Percentiles rank a stretch among this genome's conserved stretches.
Conservation (phyloP, 306 rosid genomes). For the Hylodesmum podocarpum region DNA sequence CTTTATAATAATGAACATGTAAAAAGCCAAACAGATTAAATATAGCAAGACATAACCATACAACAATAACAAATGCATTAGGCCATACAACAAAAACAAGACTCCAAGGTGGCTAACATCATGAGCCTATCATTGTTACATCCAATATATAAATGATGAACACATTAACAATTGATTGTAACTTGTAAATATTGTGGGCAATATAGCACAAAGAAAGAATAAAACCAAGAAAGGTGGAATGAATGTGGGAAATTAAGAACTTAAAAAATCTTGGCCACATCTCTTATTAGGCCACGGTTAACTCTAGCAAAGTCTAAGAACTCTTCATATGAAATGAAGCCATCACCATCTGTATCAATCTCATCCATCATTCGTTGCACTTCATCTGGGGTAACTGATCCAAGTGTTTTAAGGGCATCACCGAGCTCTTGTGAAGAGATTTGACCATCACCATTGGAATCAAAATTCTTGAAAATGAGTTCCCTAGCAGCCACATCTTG, state of each 20-base stretch:
- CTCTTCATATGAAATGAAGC: constrained; percentile 65
- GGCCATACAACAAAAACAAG: neutral
- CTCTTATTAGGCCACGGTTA: constrained; percentile 62
- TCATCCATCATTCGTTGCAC: constrained; percentile 68
- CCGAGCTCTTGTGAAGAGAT: constrained; percentile 74
- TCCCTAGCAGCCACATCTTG: constrained; percentile 53
- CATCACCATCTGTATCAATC: constrained; percentile 68
- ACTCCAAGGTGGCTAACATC: constrained; percentile 1
- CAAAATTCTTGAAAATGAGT: constrained; percentile 66
- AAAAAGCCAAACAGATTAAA: neutral
- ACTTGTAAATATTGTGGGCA: neutral
- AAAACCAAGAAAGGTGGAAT: neutral
- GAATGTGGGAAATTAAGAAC: neutral
- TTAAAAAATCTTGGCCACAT: constrained; percentile 71
- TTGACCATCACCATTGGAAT: constrained; percentile 64
- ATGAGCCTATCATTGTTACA: constrained; percentile 4
- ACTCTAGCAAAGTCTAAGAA: constrained; percentile 55
- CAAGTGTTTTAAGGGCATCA: constrained; percentile 59
- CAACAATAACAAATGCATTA: neutral
- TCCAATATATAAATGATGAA: constrained; percentile 11
- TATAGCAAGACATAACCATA: neutral
- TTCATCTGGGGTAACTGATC: constrained; percentile 56
- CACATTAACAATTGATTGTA: neutral
- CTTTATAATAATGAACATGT: constrained; percentile 3
- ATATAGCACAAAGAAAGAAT: constrained; percentile 12